phyloP scores from a whole-genome alignment of 257 asterid species.

The Scutellaria baicalensis region DNA sequence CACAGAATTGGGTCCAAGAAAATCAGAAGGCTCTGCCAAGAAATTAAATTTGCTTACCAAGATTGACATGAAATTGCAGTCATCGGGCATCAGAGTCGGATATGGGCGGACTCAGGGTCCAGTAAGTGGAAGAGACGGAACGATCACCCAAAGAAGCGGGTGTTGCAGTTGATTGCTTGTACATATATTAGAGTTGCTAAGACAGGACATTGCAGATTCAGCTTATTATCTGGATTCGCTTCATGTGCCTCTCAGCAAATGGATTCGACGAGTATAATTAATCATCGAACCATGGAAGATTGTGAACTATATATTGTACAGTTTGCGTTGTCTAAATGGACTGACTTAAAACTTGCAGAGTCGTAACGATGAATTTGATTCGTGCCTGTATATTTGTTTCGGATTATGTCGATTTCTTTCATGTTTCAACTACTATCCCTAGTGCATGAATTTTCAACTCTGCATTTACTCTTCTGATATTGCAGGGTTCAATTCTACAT shows the following conservation, averaged over 20 bases:
- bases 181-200: conserved; percentile 22
- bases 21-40: conserved; percentile 13
- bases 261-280: background rate
- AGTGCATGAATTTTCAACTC: no score
- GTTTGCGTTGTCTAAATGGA: background rate
- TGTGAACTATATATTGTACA: conserved; percentile 6
- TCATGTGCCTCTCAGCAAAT: no score
- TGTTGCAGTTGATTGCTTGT: background rate
- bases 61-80: conserved; percentile 27
- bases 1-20: conserved; percentile 36
- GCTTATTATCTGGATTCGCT: no score
- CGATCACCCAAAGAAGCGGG: conserved; percentile 32
- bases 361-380: background rate
- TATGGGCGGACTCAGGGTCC: conserved; percentile 54
- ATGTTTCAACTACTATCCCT: no score
- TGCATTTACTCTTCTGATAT: no score
- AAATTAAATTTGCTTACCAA: conserved; percentile 13
- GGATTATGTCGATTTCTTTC: no score
- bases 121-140: conserved; percentile 47
- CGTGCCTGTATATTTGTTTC: background rate
- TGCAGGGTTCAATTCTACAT: no score
- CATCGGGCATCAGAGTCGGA: conserved; percentile 73
- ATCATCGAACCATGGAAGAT: background rate
- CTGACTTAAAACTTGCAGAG: background rate
- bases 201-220: background rate